A percentile compares a stretch with the other conserved stretches of the same genome.
These are phyloP conservation scores for Backusella parvicylindrica DNA, from an alignment of 192 early-diverging fungal species.

Conservation along the genomic window DNA sequence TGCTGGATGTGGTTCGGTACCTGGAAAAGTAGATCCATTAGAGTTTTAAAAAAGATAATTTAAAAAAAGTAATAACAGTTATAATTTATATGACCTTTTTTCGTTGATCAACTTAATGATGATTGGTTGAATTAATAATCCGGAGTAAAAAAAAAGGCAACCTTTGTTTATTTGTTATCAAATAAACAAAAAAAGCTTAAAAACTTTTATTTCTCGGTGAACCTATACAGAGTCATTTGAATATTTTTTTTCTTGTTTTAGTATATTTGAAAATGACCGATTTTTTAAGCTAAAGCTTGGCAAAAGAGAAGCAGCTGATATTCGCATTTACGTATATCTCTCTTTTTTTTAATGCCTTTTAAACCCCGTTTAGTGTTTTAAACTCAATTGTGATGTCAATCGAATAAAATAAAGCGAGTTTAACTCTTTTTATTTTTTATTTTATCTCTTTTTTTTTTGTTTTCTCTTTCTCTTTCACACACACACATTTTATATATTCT, in stretches of 20 bases:
- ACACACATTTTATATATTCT: background rate
- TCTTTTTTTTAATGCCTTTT: background rate
- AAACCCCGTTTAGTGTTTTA: background rate
- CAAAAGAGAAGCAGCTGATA: background rate
- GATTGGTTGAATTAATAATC: background rate
- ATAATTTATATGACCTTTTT: background rate
- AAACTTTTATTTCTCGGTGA: background rate
- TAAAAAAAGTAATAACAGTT: background rate
- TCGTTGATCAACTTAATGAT: background rate
- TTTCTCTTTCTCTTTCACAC: background rate
- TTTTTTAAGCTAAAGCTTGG: background rate
- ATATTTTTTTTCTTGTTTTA: no score
- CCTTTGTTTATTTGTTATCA: background rate
- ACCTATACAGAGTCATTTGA: background rate
- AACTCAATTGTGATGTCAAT: background rate
- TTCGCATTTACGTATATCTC: background rate
- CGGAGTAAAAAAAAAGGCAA: background rate
- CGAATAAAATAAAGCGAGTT: background rate
- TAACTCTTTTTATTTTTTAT: background rate
- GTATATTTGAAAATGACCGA: no score
- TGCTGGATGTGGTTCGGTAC: conserved; percentile 42
- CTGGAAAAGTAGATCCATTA: conserved; percentile 42
- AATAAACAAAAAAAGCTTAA: background rate
- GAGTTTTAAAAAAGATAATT: conserved; percentile 38
- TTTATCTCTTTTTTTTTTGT: background rate